A percentile compares a stretch with the other conserved stretches of the same genome.
Evolutionary conservation across 176 grass and related monocot species (phyloP).

Genomic region (Cenchrus americanus): DNA sequence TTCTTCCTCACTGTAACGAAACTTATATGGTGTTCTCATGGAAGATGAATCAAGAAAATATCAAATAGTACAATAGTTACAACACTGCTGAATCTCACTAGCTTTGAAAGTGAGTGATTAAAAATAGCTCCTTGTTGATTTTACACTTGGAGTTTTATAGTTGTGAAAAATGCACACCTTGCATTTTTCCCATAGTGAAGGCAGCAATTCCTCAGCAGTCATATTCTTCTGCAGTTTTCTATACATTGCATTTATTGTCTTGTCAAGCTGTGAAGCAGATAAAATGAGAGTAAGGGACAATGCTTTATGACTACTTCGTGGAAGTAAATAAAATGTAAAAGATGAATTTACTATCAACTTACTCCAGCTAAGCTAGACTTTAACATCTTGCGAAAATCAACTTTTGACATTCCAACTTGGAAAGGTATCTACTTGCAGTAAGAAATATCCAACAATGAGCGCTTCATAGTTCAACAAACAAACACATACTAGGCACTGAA

Average conservation of each 20-base stretch:
- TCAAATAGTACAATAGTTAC: not conserved
- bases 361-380: constrained; percentile 90
- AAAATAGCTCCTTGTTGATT: not conserved
- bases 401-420: constrained; percentile 93
- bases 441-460: constrained; percentile 32
- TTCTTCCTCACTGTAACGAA: not conserved
- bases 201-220: constrained; percentile 83
- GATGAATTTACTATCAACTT: constrained; percentile 34
- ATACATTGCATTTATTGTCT: constrained; percentile 91
- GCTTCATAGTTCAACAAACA: constrained; percentile 6
- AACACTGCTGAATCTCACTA: not conserved
- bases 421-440: constrained; percentile 73
- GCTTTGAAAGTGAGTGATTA: constrained; percentile 1
- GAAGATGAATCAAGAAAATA: not conserved
- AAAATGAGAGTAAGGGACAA: not conserved
- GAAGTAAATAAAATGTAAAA: constrained; percentile 1
- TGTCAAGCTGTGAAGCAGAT: constrained; percentile 74
- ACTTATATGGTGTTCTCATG: not conserved
- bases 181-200: constrained; percentile 95
- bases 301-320: not conserved
- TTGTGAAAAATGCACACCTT: constrained; percentile 58
- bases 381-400: constrained; percentile 85
- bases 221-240: constrained; percentile 98
- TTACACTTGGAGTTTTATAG: not conserved
- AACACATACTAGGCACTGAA: not conserved